A percentile compares a stretch with the other conserved stretches of the same genome.
phyloP scores from a whole-genome alignment of 2,329 filamentous ascomycete species.

The Moelleriella libera region DNA sequence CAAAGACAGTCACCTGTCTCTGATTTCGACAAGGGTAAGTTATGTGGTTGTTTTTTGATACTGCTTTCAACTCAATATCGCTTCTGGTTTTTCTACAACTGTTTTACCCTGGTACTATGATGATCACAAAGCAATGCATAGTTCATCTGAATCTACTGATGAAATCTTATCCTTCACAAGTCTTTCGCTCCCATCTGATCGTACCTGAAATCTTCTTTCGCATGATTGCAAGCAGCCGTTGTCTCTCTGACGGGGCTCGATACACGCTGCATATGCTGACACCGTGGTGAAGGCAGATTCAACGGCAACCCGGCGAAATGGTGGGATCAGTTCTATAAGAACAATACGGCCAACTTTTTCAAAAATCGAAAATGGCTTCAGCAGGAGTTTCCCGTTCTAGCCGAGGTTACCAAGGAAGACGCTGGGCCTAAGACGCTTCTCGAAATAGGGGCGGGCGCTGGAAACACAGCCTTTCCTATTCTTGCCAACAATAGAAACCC shows the following conservation, averaged over 20 bases:
- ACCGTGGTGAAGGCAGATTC: slow-evolving; percentile 49
- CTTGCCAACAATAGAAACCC: slow-evolving; percentile 73
- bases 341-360: slow-evolving; percentile 96
- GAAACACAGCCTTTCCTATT: slow-evolving; percentile 92
- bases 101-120: slow-evolving; percentile 28
- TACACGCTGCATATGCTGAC: slow-evolving; percentile 21
- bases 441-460: slow-evolving; percentile 88
- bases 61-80: not conserved
- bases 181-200: slow-evolving; percentile 67
- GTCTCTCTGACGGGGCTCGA: slow-evolving; percentile 1
- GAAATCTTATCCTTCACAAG: slow-evolving; percentile 32
- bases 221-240: too few species aligned
- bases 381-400: slow-evolving; percentile 89
- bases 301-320: slow-evolving; percentile 84
- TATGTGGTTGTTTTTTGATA: not conserved
- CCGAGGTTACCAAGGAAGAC: slow-evolving; percentile 54
- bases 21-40: slow-evolving; percentile 77
- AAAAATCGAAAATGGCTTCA: slow-evolving; percentile 96
- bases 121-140: slow-evolving; percentile 48
- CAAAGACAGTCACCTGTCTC: slow-evolving; percentile 80
- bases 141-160: slow-evolving; percentile 59
- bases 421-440: slow-evolving; percentile 60
- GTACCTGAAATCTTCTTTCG: slow-evolving; percentile 5
- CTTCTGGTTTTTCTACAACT: not conserved
- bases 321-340: slow-evolving; percentile 98